phyloP scores from a whole-genome alignment of 768 basidiomycete species.

The Nidularia sp. region DNA sequence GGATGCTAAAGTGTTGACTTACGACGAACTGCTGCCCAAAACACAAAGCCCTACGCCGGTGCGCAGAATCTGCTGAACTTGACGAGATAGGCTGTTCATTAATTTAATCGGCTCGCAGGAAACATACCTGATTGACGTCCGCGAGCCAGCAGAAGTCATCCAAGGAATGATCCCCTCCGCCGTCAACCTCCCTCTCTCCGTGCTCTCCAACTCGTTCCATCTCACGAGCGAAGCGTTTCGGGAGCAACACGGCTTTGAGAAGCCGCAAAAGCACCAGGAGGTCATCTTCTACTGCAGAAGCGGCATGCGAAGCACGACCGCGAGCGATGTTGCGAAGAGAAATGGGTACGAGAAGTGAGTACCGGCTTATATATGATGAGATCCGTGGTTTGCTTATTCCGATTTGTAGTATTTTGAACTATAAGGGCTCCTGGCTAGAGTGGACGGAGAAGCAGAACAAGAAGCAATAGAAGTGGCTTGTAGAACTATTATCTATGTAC shows the following conservation, averaged over 20 bases:
- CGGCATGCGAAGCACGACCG: constrained; percentile 78
- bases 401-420: constrained; percentile 56
- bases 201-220: constrained; percentile 64
- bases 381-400: background rate
- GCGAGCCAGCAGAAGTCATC: constrained; percentile 87
- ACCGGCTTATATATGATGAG: background rate
- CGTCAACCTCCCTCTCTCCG: constrained; percentile 83
- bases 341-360: constrained; percentile 80
- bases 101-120: constrained; percentile 37
- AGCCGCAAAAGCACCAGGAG: constrained; percentile 67
- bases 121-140: constrained; percentile 81
- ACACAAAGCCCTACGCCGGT: constrained; percentile 75
- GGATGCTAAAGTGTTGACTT: constrained; percentile 68
- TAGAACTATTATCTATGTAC: background rate
- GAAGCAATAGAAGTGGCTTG: constrained; percentile 10
- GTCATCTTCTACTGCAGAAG: constrained; percentile 90
- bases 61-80: constrained; percentile 9
- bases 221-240: constrained; percentile 53
- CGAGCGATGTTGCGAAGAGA: constrained; percentile 75
- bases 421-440: constrained; percentile 85
- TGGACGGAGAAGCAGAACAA: constrained; percentile 61
- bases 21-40: constrained; percentile 77
- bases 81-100: background rate
- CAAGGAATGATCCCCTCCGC: constrained; percentile 92
- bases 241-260: constrained; percentile 66